Evolutionary conservation across 176 grass and related monocot genomes (phyloP), one percentile per base, ranked within the genome.

Genomic region (Oryza punctata): DNA sequence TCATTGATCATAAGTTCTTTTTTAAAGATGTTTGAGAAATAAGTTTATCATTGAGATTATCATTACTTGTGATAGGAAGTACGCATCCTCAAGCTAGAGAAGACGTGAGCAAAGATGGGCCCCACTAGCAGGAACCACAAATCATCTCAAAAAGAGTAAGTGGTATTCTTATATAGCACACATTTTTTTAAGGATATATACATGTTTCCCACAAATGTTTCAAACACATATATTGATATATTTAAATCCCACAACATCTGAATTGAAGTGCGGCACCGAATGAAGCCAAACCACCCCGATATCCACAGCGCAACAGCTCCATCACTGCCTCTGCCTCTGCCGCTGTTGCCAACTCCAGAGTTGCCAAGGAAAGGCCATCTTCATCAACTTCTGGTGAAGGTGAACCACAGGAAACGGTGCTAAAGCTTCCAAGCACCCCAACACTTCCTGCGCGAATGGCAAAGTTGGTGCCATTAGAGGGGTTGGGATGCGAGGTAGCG

Each of bases 401-500:
- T 23, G 54, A 21, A 10, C 18, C 29, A 3, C 23, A 6, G 13
- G 19, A 16, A n/a, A 25, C 12, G 79, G 28, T 12, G 3, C 4
- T 43, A 16, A 9, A 79, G 40, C 7, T 0, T 24, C 49, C n/a
- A 2, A 33, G 6, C 15, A 63, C 46, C 19, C 41, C 6, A 0
- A 18, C 41, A 26, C 40, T 54, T 29, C 5, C n/a, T 5, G 61
- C 40, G n/a, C 18, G 69, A 28, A 92, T 88, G 85, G 82, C 85
- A 70, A 94, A 84, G 77, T 38, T 78, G 46, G 91, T 77, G 47
- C 76, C 87, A 3, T 82, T 82, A 5, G 65, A 29, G 86, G 74
- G 89, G 19, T 61, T 98, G n/a, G 93, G 91, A 18, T 88, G 86
- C 49, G 96, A 98, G 86, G 85, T 49, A 65, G 89, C 83, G 33